phyloP scores from a whole-genome alignment of 192 early-diverging fungal species.

The Coemansia sp. region DNA sequence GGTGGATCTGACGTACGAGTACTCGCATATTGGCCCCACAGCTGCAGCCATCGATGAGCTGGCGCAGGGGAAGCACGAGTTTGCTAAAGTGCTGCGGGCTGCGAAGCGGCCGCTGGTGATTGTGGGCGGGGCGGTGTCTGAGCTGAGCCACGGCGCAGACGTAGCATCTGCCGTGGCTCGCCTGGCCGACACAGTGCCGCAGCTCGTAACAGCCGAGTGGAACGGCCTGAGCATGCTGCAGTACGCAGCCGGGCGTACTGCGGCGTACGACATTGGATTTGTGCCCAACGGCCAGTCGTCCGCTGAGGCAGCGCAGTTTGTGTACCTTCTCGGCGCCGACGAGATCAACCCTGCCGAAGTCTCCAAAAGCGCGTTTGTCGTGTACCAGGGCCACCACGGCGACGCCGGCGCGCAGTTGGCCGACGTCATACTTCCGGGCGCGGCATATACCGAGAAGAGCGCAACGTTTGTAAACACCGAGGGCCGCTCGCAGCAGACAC shows the following conservation, averaged over 20 bases:
- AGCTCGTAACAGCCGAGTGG: slow-evolving; percentile 75
- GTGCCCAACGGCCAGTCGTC: slow-evolving; percentile 59
- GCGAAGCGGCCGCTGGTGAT: slow-evolving; percentile 92
- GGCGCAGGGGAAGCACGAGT: slow-evolving; percentile 66
- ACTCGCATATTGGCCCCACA: slow-evolving; percentile 74
- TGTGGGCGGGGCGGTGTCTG: slow-evolving; percentile 78
- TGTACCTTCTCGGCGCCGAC: slow-evolving; percentile 94
- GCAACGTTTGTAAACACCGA: slow-evolving; percentile 97
- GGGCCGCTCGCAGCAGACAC: slow-evolving; percentile 89
- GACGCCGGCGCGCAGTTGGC: slow-evolving; percentile 92
- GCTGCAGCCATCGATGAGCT: slow-evolving; percentile 68
- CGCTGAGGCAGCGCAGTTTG: slow-evolving; percentile 53
- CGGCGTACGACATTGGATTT: slow-evolving; percentile 90
- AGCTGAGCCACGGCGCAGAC: slow-evolving; percentile 64
- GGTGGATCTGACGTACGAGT: slow-evolving; percentile 87
- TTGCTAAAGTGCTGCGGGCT: slow-evolving; percentile 69
- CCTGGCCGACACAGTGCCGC: slow-evolving; percentile 66
- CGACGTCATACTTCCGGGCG: slow-evolving; percentile 92
- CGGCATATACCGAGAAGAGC: slow-evolving; percentile 95
- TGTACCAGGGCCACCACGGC: slow-evolving; percentile 99
- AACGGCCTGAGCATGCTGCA: slow-evolving; percentile 93
- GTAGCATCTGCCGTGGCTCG: slow-evolving; percentile 75
- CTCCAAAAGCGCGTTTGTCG: slow-evolving; percentile 89
- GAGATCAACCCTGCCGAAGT: slow-evolving; percentile 74
- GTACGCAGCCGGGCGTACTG: slow-evolving; percentile 79